phyloP scores from a whole-genome alignment of 2,329 filamentous ascomycete species.

The Aspergillus fructus region DNA sequence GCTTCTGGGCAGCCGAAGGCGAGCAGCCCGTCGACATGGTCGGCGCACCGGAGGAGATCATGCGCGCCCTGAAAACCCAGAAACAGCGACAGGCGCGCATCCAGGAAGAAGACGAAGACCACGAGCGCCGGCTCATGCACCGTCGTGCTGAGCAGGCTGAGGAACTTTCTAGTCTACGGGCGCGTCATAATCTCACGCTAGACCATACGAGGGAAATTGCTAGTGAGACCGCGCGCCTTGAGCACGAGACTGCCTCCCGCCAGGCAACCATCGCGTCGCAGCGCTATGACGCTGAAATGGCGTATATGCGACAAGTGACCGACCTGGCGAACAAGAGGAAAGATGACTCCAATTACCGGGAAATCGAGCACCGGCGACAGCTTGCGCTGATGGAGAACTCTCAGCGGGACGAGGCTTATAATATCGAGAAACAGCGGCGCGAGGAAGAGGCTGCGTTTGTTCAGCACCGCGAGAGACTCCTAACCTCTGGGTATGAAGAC shows the following conservation, averaged over 20 bases:
- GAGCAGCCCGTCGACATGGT: slow-evolving; percentile 7
- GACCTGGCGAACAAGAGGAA: slow-evolving; percentile 4
- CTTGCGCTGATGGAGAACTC: background rate
- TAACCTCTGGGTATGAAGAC: slow-evolving; percentile 5
- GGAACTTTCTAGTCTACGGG: background rate
- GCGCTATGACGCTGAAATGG: slow-evolving; percentile 4
- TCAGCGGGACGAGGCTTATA: slow-evolving; percentile 3
- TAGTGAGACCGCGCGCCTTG: background rate
- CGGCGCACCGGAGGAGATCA: slow-evolving; percentile 6
- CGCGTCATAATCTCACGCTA: background rate
- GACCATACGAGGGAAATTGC: background rate
- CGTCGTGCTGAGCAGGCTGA: slow-evolving; percentile 6
- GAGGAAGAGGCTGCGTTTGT: slow-evolving; percentile 3
- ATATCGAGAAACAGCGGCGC: background rate
- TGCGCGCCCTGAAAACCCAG: background rate
- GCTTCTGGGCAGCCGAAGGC: slow-evolving; percentile 7
- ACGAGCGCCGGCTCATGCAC: background rate
- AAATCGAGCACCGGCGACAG: slow-evolving; percentile 6
- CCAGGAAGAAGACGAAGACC: slow-evolving; percentile 9
- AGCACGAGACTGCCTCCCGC: slow-evolving; percentile 1
- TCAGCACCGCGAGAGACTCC: background rate
- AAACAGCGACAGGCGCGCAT: background rate
- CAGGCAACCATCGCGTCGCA: slow-evolving; percentile 6
- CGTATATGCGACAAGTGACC: slow-evolving; percentile 8
- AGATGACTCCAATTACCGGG: slow-evolving; percentile 1